Evolutionary conservation across 2,329 filamentous ascomycete species (phyloP), one percentile per base, ranked within the genome.

Genomic region (Xylariaceae sp.): DNA sequence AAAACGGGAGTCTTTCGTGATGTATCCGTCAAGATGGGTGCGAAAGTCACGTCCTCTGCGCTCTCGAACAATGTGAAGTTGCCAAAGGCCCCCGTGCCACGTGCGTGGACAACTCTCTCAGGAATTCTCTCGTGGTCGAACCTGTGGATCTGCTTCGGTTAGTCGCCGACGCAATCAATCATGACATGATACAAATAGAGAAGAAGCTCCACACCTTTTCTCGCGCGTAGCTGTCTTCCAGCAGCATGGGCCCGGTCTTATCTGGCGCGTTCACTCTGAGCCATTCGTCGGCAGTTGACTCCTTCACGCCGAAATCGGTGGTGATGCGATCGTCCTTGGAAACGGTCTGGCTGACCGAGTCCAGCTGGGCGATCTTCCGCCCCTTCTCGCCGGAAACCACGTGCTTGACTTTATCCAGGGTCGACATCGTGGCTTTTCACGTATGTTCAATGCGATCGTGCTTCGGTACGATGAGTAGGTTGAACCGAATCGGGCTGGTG

Each of bases 241-340:
- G 72, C 18, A 89, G 71, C 0, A 84, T 85, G 1, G 86, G 79
- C 1, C 87, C 87, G 1, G 77, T 83, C 51, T 83, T 75, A 44
- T 88, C 78, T 2, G 83, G 76, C 34, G 73, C 83, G 22, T 74
- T 79, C 5, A 86, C 77, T 49, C 80, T 83, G 50, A 95, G 74
- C 89, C 88, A 94, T 67, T 91, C 80, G 65, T 95, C 90, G 1
- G 86, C 85, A 63, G 86, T 86, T 40, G 75, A 73, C 64, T 90
- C 80, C 70, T 86, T 89, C 26, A 86, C 83, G 19, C 90, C 90
- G 71, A 80, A 89, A 65, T 95, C 89, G 46, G 85, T 86, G 0
- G 89, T 92, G 60, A 91, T 81, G 37, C 80, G 77, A 30, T 78
- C 75, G 36, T 81, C 77, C 47, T 79, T 71, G 42, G 79, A 72